Base-by-base conservation (phyloP, 2,329 filamentous ascomycete species). In the Teratosphaeria nubilosa region DNA sequence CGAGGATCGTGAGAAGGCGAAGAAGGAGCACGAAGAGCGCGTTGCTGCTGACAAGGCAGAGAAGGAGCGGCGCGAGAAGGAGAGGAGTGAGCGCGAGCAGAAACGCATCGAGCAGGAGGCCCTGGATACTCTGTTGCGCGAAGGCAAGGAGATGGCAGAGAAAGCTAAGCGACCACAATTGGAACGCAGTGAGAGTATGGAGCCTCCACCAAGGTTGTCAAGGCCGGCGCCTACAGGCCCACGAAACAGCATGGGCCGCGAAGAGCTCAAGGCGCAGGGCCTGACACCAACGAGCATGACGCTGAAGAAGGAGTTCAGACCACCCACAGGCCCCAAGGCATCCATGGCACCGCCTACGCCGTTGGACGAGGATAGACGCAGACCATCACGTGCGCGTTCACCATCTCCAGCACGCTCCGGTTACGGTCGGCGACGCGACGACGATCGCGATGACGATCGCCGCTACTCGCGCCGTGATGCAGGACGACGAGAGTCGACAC, bases 61-160 rank as follows among this genome's bases (percentile, higher is more conserved):
- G 59, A 69, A 73, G 62, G 75, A 75, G 59, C 67, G 74, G 52
- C 65, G 68, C 14, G 74, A 63, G 70, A 72, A 72, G 34, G 71
- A 73, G 51, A 65, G 69, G 5, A 72, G 60, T 62, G 74, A 66
- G 58, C 70, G 73, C 52, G 75, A 81, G 54, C 79, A 82, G 59
- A 81, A 82, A 67, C 76, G 78, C 20, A 67, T 84, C 52, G 81
- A 83, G 64, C 77, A 80, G 61, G 74, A 78, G 41, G 81, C 81
- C 11, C 71, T 83, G 56, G 76, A 81, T 58, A 67, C 79, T 60
- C 73, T 84, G 11, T 65, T 83, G 24, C 77, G 75, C 63, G 81
- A 84, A 68, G 79, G 80, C 53, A 76, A 81, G 63, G 76, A 80
- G 62, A 73, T 80, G 60, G 78, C 79, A 9, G 79, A 79, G 25